These are phyloP conservation scores for Pseudozyma pruni DNA, from an alignment of 1,284 basidiomycete genomes.

Conservation along the genomic window DNA sequence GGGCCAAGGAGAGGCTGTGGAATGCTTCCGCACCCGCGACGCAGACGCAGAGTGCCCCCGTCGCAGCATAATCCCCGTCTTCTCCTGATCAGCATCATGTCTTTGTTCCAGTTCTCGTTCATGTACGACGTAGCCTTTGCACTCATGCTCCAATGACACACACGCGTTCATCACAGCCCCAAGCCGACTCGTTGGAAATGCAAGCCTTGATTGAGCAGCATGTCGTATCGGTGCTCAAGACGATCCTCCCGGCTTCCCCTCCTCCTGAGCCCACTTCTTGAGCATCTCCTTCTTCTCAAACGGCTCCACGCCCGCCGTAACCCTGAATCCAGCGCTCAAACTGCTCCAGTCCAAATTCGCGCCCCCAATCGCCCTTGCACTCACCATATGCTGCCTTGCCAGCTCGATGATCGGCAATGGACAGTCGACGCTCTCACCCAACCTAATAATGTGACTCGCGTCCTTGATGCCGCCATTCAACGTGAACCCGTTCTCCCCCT, in stretches of 20 bases:
- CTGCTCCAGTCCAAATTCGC: conserved; percentile 77
- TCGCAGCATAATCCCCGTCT: background rate
- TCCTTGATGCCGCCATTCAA: conserved; percentile 90
- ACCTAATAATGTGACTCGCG: conserved; percentile 68
- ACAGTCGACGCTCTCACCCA: conserved; percentile 75
- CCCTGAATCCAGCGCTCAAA: conserved; percentile 76
- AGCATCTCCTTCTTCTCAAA: conserved; percentile 69
- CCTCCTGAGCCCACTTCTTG: conserved; percentile 41
- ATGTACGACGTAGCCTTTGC: conserved; percentile 19
- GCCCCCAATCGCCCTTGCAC: conserved; percentile 73
- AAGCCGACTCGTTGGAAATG: no score
- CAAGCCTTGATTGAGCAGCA: no score
- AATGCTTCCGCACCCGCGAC: conserved; percentile 23
- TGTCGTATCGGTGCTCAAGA: no score
- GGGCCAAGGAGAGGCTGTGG: conserved; percentile 81
- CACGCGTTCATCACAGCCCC: background rate
- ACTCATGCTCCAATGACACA: background rate
- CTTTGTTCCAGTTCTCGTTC: conserved; percentile 2
- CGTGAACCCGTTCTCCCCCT: conserved; percentile 82
- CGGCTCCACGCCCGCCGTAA: conserved; percentile 76
- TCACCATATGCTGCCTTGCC: conserved; percentile 47
- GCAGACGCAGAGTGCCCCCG: conserved; percentile 13
- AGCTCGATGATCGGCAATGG: conserved; percentile 76
- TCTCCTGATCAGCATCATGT: background rate
- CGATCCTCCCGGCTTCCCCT: background rate